Base-by-base conservation (phyloP, 768 basidiomycete genomes). In the Gloeophyllum trabeum region DNA sequence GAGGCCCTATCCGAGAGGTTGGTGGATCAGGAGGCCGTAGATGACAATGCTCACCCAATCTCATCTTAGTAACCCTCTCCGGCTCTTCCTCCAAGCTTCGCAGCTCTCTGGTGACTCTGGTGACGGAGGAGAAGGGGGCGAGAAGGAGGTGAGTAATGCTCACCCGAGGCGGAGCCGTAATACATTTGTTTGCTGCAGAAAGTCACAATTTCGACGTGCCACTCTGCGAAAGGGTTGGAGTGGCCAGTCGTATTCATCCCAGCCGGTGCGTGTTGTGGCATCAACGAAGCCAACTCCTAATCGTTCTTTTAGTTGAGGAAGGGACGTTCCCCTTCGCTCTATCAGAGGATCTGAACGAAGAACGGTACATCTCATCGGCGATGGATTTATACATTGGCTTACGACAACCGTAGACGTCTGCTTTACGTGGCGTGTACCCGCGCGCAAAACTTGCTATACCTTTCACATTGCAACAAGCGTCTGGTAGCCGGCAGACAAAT, bases 401-500 rank as follows among this genome's bases (percentile, higher is more conserved):
- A 3, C 45, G n/a, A n/a, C n/a, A n/a, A n/a, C n/a, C n/a, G n/a
- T n/a, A 89, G 89, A 43, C 81, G 90, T 10, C 60, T 93, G 43
- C 70, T 91, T 13, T 93, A 91, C 53, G 90, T 93, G 5, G 90
- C 85, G 0, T 90, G 86, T 59, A 93, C 90, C 4, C 74, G 90
- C 6, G 89, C 89, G 0, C 82, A 91, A 53, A 65, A 66, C 7
- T 65, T 87, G 5, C 60, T 88, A 10, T 81, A 82, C 54, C 54
- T 85, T 22, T 64, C 72, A 1, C 63, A 76, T 47, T 60, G 67
- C 5, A 53, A 54, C 6, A 61, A 62, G 36, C 67, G 83, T 16
- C 72, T 69, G 61, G 59, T 71, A 24, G 69, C 67, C 6, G 81
- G 79, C n/a, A 66, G 75, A 39, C 61, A 61, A 14, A 74, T 73